Base-by-base conservation (phyloP, 495 filamentous ascomycete genomes). In the Gamarada debralockiae region DNA sequence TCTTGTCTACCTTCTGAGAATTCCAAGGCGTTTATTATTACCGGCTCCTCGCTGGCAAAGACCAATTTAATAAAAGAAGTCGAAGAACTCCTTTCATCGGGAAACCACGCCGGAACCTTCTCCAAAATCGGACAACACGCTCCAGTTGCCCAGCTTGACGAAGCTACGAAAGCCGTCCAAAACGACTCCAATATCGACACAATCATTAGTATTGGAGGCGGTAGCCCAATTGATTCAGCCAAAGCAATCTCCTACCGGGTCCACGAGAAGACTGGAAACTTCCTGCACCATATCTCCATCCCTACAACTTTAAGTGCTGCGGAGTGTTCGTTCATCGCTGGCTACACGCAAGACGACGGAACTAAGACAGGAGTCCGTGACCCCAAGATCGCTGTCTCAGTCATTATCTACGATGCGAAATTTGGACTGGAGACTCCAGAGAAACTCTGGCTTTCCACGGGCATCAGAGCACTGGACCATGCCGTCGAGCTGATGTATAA, bases 11-110 rank as follows among this genome's bases (percentile, higher is more conserved):
- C 71, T 1, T 59, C 54, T 13, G 27, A 51, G 3, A 49, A 42
- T 10, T 76, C 72, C 43, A 76, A 73, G 62, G 75, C 72, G 10
- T 78, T 76, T 60, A 73, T 78, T 54, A 68, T 77, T 39, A 78
- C 75, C 17, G 73, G 73, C 33, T 58, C 51, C 17, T 77, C 75
- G 1, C 66, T 78, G 13, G 70, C 71, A 23, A 77, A 73, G 54
- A 77, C 75, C 5, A 47, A 63, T 0, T 64, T 77, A 15, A 64
- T 77, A 43, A 61, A 65, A 42, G 60, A 73, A 49, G 65, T 77
- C 34, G 73, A 77, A 61, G 23, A 60, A 9, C 61, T 76, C 17
- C 64, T 77, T 6, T 60, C 62, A 9, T 7, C 17, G 3, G 52
- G 59, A 24, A 65, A 68, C 48, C 72, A 75, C 53, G 73, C 70